phyloP scores from a whole-genome alignment of 345 rosid species.

The Theobroma cacao region DNA sequence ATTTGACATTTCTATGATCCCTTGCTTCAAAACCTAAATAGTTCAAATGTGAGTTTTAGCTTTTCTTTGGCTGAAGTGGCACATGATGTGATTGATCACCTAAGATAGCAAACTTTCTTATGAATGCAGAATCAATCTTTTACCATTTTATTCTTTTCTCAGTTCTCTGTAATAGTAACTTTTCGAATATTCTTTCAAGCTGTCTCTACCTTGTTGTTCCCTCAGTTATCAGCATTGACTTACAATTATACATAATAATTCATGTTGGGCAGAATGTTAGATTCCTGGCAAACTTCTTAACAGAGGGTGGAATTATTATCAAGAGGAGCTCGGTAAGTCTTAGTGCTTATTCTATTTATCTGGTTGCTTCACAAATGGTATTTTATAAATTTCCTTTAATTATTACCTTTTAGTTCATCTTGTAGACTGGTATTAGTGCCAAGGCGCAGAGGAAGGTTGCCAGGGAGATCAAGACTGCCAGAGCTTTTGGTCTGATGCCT shows the following conservation, averaged over 20 bases:
- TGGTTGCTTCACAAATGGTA: slow-evolving; percentile 1
- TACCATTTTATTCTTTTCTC: not conserved
- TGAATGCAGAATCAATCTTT: not conserved
- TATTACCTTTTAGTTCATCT: slow-evolving; percentile 3
- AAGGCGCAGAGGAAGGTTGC: slow-evolving; percentile 95
- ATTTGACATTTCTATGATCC: not conserved
- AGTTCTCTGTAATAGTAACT: not conserved
- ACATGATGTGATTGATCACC: not conserved
- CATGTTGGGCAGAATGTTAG: slow-evolving; percentile 66
- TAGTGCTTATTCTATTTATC: not conserved
- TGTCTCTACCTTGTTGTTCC: not conserved
- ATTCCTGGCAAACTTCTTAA: slow-evolving; percentile 81
- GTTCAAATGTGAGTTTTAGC: not conserved
- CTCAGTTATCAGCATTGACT: not conserved
- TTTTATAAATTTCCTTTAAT: not conserved
- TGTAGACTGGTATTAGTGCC: slow-evolving; percentile 84
- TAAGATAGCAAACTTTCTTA: not conserved
- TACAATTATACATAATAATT: not conserved
- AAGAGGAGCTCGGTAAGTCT: slow-evolving; percentile 68
- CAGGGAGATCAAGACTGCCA: slow-evolving; percentile 90
- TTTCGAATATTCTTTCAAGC: not conserved
- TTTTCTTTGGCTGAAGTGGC: not conserved
- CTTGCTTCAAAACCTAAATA: not conserved
- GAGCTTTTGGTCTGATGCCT: slow-evolving; percentile 91
- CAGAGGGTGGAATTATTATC: slow-evolving; percentile 79